A percentile compares a stretch with the other conserved stretches of the same genome.
These are phyloP conservation scores for Fusarium proliferatum DNA, from an alignment of 2,329 filamentous ascomycete species.

Conservation along the genomic window DNA sequence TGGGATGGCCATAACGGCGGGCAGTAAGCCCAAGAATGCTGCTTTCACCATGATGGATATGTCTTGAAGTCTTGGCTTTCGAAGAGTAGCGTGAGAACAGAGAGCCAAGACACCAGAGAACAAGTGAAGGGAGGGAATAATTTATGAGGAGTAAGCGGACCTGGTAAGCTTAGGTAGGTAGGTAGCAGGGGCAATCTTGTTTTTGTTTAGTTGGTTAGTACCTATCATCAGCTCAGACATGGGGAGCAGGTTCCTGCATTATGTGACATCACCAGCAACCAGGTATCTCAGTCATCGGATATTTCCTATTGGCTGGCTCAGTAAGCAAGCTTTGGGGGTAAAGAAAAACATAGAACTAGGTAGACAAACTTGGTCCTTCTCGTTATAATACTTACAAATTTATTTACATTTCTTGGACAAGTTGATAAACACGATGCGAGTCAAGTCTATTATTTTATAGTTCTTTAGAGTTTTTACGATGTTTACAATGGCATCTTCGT, in stretches of 20 bases:
- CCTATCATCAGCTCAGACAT: neutral
- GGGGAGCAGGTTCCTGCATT: conserved; percentile 36
- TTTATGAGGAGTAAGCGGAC: neutral
- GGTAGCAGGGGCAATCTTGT: conserved; percentile 8
- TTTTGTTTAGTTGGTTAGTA: conserved; percentile 17
- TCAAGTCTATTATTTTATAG: neutral
- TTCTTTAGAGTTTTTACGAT: neutral
- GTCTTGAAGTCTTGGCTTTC: neutral
- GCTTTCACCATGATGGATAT: conserved; percentile 31
- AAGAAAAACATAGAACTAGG: neutral
- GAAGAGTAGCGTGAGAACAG: neutral
- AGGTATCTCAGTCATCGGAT: conserved; percentile 8
- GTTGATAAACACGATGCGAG: neutral
- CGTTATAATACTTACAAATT: neutral
- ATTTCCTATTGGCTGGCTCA: conserved; percentile 20
- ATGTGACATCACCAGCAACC: conserved; percentile 32
- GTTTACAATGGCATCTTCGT: neutral
- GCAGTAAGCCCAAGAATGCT: conserved; percentile 39
- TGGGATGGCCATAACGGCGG: conserved; percentile 38
- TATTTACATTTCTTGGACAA: neutral
- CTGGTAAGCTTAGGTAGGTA: neutral
- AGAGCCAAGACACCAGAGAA: neutral
- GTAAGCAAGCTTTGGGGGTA: neutral
- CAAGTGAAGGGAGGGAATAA: neutral
- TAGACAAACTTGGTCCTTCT: neutral